These are phyloP conservation scores for Daldinia loculata DNA, from an alignment of 495 filamentous ascomycete species.

Conservation along the genomic window DNA sequence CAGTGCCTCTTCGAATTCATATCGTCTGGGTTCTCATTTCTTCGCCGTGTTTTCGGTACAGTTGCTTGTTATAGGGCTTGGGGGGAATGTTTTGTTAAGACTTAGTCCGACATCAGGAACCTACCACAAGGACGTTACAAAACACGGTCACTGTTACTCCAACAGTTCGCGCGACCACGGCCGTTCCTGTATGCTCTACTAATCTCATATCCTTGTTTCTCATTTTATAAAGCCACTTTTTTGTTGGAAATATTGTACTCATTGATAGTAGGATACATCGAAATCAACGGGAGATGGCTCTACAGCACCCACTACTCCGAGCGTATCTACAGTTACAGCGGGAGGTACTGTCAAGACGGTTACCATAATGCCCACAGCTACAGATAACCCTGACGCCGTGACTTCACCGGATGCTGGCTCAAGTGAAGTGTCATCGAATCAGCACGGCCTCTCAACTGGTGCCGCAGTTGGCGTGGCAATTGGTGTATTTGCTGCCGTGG, in stretches of 20 bases:
- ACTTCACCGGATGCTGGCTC: slow-evolving; percentile 28
- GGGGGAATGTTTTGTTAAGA: slow-evolving; percentile 41
- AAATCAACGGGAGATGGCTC: slow-evolving; percentile 2
- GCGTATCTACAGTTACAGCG: slow-evolving; percentile 52
- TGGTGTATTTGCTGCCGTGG: slow-evolving; percentile 48
- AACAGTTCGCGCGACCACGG: slow-evolving; percentile 40
- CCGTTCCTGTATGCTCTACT: slow-evolving; percentile 48
- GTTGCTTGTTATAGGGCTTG: not conserved
- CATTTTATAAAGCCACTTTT: slow-evolving; percentile 4
- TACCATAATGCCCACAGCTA: slow-evolving; percentile 45
- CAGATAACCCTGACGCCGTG: not conserved
- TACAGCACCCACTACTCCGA: slow-evolving; percentile 23
- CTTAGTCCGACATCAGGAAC: slow-evolving; percentile 45
- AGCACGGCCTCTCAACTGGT: slow-evolving; percentile 47
- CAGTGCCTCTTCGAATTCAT: slow-evolving; percentile 36
- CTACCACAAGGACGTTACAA: slow-evolving; percentile 48
- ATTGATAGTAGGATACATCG: slow-evolving; percentile 15
- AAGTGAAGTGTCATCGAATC: slow-evolving; percentile 12
- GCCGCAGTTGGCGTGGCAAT: slow-evolving; percentile 54
- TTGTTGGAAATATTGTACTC: slow-evolving; percentile 7
- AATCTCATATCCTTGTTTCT: slow-evolving; percentile 30
- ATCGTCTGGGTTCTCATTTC: slow-evolving; percentile 37
- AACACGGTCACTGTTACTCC: slow-evolving; percentile 45
- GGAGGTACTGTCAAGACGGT: slow-evolving; percentile 54
- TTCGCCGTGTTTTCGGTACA: slow-evolving; percentile 17